Percentiles rank a stretch among this genome's conserved stretches.
Evolutionary conservation across 1,139 yeast genomes (phyloP).

Genomic region (Taiozyma onychis): DNA sequence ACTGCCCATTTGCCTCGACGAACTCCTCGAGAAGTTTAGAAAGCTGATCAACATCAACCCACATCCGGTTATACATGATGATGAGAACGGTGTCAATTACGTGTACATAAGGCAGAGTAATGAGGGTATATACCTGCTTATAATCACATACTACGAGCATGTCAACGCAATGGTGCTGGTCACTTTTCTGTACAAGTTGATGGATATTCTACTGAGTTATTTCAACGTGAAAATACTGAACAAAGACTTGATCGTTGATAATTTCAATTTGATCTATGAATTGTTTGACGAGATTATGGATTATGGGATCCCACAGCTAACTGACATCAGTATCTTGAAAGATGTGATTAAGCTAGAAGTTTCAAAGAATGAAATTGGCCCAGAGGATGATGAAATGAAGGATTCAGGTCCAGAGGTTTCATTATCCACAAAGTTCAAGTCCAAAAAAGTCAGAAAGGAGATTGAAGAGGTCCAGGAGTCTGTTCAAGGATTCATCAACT

Average conservation of each 20-base stretch:
- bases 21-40: background rate
- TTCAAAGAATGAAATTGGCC: slow-evolving; percentile 26
- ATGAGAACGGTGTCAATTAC: slow-evolving; percentile 44
- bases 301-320: slow-evolving; percentile 67
- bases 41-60: background rate
- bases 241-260: slow-evolving; percentile 57
- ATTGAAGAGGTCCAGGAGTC: slow-evolving; percentile 15
- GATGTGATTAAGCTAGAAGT: slow-evolving; percentile 46
- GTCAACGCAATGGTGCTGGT: slow-evolving; percentile 53
- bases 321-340: slow-evolving; percentile 64
- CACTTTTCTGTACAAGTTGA: slow-evolving; percentile 53
- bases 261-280: slow-evolving; percentile 64
- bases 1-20: background rate
- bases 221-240: slow-evolving; percentile 42
- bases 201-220: slow-evolving; percentile 52
- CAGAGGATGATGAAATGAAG: slow-evolving; percentile 2
- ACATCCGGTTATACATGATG: background rate
- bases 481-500: slow-evolving; percentile 36
- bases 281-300: slow-evolving; percentile 70
- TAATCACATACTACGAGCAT: slow-evolving; percentile 37
- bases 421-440: background rate
- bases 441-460: slow-evolving; percentile 7
- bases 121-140: slow-evolving; percentile 38
- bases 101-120: slow-evolving; percentile 53
- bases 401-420: background rate